Base-by-base conservation (phyloP, 2,329 filamentous ascomycete genomes). In the Trichoderma sp. region DNA sequence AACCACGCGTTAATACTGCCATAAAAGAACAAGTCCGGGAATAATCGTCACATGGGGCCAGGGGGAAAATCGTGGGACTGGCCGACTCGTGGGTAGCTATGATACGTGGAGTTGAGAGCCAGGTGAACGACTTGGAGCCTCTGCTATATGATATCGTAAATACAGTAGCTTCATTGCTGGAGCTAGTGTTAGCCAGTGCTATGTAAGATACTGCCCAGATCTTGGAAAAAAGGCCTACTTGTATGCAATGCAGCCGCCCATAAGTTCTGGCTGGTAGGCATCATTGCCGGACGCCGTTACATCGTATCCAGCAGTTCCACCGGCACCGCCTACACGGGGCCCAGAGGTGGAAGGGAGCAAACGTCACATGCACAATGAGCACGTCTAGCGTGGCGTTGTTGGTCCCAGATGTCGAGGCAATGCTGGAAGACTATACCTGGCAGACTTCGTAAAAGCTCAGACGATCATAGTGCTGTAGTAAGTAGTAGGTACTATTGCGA, bases 321-420 rank as follows among this genome's bases (percentile, higher is more conserved):
- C 35, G 7, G 62, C 49, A 40, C 62, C 52, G 37, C 62, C 33
- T 55, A 29, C 52, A 27, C 10, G 19, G 27, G 52, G 21, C 52
- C 53, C 14, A 35, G 27, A 19, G 52, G 27, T 40, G 19, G 31
- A 19, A 57, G 27, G 55, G 29, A 33, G 21, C 29, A n/a, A 60
- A 43, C 7, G 47, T 53, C 60, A 29, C 47, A 29, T 27, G 47
- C 53, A 27, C 19, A 43, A 43, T 43, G 19, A 31, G 31, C 43
- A 53, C 14, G 31, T 21, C 37, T 53, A 49, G n/a, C 52, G 47
- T 53, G 40, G 53, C 29, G 57, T n/a, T 70, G 68, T 66, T 70
- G 68, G 68, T 55, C 37, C 27, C 35, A 63, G 56, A 53, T 59
- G 35, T 49, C 31, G 55, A 67, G 47, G 57, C 49, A 27, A 62